These are phyloP conservation scores for Roridomyces roridus DNA, from an alignment of 768 basidiomycete species.

Conservation along the genomic window DNA sequence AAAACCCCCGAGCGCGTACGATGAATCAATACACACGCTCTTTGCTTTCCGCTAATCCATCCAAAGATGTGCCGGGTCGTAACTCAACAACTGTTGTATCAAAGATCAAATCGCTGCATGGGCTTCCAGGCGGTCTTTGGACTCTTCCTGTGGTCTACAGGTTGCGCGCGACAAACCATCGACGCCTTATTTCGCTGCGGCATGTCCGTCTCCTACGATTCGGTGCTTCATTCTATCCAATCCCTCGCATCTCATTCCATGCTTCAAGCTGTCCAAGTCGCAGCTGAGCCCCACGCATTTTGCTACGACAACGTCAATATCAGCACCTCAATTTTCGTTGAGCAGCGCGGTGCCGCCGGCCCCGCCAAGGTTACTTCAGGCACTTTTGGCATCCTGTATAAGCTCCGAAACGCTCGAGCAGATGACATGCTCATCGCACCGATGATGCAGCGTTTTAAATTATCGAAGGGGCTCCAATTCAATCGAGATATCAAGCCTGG, in stretches of 20 bases:
- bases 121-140: conserved; percentile 14
- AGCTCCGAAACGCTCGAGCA: neutral
- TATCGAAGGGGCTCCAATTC: neutral
- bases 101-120: conserved; percentile 7
- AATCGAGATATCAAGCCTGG: conserved; percentile 4
- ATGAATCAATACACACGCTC: neutral
- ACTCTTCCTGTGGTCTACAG: conserved; percentile 20
- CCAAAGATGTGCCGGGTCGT: neutral
- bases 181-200: conserved; percentile 18
- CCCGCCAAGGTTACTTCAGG: conserved; percentile 28
- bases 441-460: conserved; percentile 5
- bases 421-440: conserved; percentile 16
- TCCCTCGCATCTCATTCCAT: neutral
- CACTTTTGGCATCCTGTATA: conserved; percentile 24
- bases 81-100: neutral
- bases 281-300: neutral
- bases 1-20: neutral
- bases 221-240: conserved; percentile 11
- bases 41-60: neutral
- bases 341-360: conserved; percentile 16
- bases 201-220: conserved; percentile 19
- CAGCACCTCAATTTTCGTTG: conserved; percentile 21
- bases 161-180: conserved; percentile 14
- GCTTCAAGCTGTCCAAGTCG: neutral
- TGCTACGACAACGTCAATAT: conserved; percentile 21